Evolutionary conservation across 2,329 filamentous ascomycete species (phyloP), one percentile per base, ranked within the genome.

Genomic region (Colletotrichum chlorophyti): DNA sequence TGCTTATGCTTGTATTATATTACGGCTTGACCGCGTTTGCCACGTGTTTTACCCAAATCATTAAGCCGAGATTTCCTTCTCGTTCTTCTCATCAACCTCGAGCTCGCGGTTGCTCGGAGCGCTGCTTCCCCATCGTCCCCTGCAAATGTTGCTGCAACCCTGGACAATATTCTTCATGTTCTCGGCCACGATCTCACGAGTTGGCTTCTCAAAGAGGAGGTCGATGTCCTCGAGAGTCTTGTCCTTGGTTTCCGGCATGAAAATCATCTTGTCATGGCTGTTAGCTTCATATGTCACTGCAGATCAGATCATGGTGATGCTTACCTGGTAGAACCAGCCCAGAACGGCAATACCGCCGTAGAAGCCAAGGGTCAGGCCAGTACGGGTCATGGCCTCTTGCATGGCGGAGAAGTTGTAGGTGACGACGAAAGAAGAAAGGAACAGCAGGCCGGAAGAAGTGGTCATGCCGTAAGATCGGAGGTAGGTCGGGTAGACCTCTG

Each of bases 201-300:
- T 91, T 0, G 88, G 87, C 60, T 82, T 79, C 46, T 82, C 79
- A 69, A 91, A 90, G 17, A 91, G 76, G 32, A 84, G 74, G 60
- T 91, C 88, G 58, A 91, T 90, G 72, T 91, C 88, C 72, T 91
- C 89, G 0, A 91, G 80, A 3, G 74, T 79, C 72, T 81, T 82
- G 69, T 87, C 84, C 77, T 90, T 90, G 3, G 88, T 91, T 76
- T 91, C 87, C 0, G 87, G 88, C 89, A 91, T 91, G 74, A 91
- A 91, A 46, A 91, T 69, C 42, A 91, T 77, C 3, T 34, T 40
- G n/a, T 24, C n/a, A 9, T 21, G 21, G n/a, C n/a, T 8, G 40
- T 31, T 32, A 49, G 23, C 15, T 5, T 3, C 5, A 37, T 1
- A n/a, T 15, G 14, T 14, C 26, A 4, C 1, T 10, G 9, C 2